Evolutionary conservation across 2,329 filamentous ascomycete species (phyloP), one percentile per base, ranked within the genome.

Genomic region (Neodidymelliopsis sp.): DNA sequence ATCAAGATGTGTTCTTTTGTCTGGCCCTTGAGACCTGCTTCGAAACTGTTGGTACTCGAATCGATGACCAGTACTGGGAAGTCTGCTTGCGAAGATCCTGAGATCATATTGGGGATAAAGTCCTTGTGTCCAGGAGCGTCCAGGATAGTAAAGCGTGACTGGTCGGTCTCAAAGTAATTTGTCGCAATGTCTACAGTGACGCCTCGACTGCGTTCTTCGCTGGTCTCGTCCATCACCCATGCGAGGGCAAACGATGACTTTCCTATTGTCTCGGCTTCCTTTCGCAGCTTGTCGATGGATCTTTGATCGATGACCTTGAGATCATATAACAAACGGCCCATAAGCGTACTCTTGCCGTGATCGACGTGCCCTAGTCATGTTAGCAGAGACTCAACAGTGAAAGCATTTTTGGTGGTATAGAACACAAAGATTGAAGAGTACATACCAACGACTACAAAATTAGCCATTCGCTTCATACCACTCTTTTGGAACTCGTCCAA

Each of bases 51-150:
- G 0, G 85, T 90, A 49, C 89, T 88, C 4, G 93, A 89, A 70
- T 99, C 94, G 52, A 99, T 90, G 15, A 99, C 94, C 3, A 99
- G 79, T 0, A 99, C 88, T 0, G 92, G 94, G 72, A 97, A 94
- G 70, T 99, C 94, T 8, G 94, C 95, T 74, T 97, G 93, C 50
- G 90, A 94, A 3, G 93, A 91, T 11, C 94, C 94, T 2, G 93
- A 93, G 70, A 99, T 97, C 94, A 99, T 99, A 72, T 97, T 99
- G 0, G 94, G 94, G 15, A 99, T 91, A 68, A 97, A 99, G 70
- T 99, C 94, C 53, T 87, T 84, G 73, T 99, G 94, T 0, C 94
- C 94, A 0, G 94, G 94, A 0, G 94, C 93, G 70, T 99, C 94
- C 4, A 99, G 81, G 34, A 99, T 96, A 1, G 94, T 97, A 67